phyloP scores from a whole-genome alignment of 2,329 filamentous ascomycete species.

The Penicillium palitans region DNA sequence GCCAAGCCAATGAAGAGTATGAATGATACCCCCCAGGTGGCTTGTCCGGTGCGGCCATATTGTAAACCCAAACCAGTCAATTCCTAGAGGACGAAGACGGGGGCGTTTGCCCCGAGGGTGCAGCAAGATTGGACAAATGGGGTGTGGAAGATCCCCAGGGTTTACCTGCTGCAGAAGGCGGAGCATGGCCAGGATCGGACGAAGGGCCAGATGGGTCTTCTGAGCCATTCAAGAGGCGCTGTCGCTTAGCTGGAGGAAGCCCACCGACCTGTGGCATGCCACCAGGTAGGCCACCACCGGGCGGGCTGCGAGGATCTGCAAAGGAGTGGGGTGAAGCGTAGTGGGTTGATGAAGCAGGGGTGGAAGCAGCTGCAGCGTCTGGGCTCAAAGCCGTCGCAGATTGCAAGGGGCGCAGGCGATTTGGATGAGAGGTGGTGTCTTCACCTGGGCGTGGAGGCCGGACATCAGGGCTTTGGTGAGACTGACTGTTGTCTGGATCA shows the following conservation, averaged over 20 bases:
- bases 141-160: conserved; percentile 23
- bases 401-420: conserved; percentile 26
- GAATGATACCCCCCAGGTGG: background rate
- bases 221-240: conserved; percentile 39
- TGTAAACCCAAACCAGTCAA: background rate
- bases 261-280: conserved; percentile 14
- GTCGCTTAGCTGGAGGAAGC: conserved; percentile 35
- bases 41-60: background rate
- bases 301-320: conserved; percentile 27
- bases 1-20: background rate
- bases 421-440: conserved; percentile 25
- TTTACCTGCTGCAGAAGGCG: conserved; percentile 9
- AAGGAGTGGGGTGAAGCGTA: conserved; percentile 35
- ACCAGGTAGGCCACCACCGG: conserved; percentile 11
- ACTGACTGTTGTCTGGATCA: conserved; percentile 16
- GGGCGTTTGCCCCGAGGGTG: conserved; percentile 27
- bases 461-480: conserved; percentile 17
- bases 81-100: conserved; percentile 17
- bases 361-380: conserved; percentile 27
- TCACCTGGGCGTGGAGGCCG: conserved; percentile 25
- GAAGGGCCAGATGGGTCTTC: conserved; percentile 17
- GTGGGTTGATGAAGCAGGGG: conserved; percentile 30
- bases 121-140: conserved; percentile 27
- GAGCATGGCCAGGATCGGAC: conserved; percentile 10
- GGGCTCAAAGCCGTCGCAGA: conserved; percentile 28